phyloP scores from a whole-genome alignment of 2,329 filamentous ascomycete species.

The Elsinoe batatas region DNA sequence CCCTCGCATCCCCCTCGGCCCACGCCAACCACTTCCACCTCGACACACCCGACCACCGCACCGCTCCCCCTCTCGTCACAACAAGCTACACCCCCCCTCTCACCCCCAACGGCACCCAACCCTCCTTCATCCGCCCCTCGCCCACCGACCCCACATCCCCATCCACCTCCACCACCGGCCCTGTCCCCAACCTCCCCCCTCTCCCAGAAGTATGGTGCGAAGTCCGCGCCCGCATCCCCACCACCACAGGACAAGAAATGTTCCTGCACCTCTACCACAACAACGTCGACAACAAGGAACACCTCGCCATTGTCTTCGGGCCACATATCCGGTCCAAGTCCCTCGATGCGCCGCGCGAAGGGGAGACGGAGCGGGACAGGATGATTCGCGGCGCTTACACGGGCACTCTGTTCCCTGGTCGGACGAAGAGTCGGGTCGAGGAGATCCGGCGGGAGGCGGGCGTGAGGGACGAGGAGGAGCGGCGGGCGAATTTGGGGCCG shows the following conservation, averaged over 20 bases:
- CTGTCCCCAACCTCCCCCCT: slow-evolving; percentile 44
- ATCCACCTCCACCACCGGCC: slow-evolving; percentile 17
- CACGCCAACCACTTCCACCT: slow-evolving; percentile 34
- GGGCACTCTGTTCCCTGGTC: slow-evolving; percentile 74
- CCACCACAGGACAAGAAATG: slow-evolving; percentile 86
- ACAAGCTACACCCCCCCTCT: slow-evolving; percentile 40
- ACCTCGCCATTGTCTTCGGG: slow-evolving; percentile 94
- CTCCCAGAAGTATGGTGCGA: slow-evolving; percentile 86
- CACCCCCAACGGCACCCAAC: slow-evolving; percentile 26
- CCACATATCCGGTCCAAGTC: slow-evolving; percentile 64
- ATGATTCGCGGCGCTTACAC: slow-evolving; percentile 93
- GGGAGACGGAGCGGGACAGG: slow-evolving; percentile 77
- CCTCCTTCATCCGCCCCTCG: slow-evolving; percentile 20
- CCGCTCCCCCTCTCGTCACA: slow-evolving; percentile 20
- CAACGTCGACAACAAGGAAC: slow-evolving; percentile 87
- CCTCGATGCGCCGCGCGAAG: slow-evolving; percentile 60
- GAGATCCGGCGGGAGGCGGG: slow-evolving; percentile 34
- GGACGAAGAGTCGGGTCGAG: slow-evolving; percentile 62
- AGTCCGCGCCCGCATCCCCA: slow-evolving; percentile 89
- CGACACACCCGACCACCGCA: slow-evolving; percentile 24
- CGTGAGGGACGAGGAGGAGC: slow-evolving; percentile 18
- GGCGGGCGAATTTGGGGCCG: slow-evolving; percentile 23
- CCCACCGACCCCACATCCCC: slow-evolving; percentile 24
- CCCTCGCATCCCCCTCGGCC: slow-evolving; percentile 44
- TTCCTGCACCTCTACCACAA: slow-evolving; percentile 93